These are phyloP conservation scores for Albifimbria verrucaria DNA, from an alignment of 2,329 filamentous ascomycete genomes.

Conservation along the genomic window DNA sequence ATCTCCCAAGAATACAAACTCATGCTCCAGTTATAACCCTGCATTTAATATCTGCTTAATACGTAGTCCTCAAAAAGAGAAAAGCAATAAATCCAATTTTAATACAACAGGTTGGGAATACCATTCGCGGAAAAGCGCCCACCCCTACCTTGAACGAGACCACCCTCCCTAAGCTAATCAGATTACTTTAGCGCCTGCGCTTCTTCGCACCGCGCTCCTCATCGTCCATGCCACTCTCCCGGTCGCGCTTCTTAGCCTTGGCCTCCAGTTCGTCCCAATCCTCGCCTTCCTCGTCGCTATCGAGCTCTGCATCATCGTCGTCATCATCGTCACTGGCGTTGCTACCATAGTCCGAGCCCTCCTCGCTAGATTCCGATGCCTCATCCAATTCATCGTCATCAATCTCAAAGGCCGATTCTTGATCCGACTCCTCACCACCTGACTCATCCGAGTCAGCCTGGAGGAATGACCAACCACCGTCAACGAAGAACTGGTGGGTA, in stretches of 20 bases:
- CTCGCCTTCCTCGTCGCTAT: conserved; percentile 73
- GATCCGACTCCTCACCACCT: conserved; percentile 72
- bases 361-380: conserved; percentile 70
- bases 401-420: conserved; percentile 91
- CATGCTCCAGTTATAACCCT: no score
- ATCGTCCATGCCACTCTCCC: conserved; percentile 46
- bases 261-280: conserved; percentile 94
- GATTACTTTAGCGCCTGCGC: conserved; percentile 29
- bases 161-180: background rate
- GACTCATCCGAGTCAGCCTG: conserved; percentile 85
- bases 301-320: conserved; percentile 58
- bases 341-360: conserved; percentile 90
- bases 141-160: background rate
- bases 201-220: conserved; percentile 65
- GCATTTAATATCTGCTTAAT: no score
- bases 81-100: background rate
- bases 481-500: conserved; percentile 90
- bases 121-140: background rate
- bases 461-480: conserved; percentile 94
- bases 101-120: background rate
- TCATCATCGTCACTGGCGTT: conserved; percentile 83
- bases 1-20: no score
- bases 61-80: background rate
- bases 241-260: conserved; percentile 83
- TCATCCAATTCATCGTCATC: conserved; percentile 83